These are phyloP conservation scores for Zanthoxylum bungeanum DNA, from an alignment of 345 rosid genomes.

Conservation along the genomic window DNA sequence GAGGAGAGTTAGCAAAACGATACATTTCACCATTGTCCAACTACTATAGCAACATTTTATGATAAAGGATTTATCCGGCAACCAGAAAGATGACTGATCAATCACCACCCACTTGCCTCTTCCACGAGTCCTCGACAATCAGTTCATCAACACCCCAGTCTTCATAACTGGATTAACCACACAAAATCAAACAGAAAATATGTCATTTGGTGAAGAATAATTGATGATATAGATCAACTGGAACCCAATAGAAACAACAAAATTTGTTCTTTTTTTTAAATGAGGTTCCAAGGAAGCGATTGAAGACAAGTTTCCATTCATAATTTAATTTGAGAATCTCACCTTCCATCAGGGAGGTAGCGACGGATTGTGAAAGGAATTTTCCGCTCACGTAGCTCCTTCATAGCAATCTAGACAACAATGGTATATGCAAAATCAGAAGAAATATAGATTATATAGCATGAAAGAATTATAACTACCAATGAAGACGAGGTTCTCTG, in stretches of 20 bases:
- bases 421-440: not conserved
- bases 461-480: too few species aligned
- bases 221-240: too few species aligned
- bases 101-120: conserved; percentile 92
- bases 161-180: conserved; percentile 49
- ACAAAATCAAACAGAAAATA: not conserved
- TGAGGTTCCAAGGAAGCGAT: not conserved
- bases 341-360: conserved; percentile 86
- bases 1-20: not conserved
- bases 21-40: not conserved
- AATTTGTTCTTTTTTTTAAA: not conserved
- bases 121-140: conserved; percentile 94
- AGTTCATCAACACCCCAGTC: conserved; percentile 90
- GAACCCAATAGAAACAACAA: not conserved
- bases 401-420: conserved; percentile 72
- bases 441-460: not conserved
- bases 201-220: not conserved
- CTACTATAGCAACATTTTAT: not conserved
- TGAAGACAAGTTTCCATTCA: conserved; percentile 2
- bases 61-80: not conserved
- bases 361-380: conserved; percentile 87
- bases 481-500: not conserved
- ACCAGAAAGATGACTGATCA: conserved; percentile 16
- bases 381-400: conserved; percentile 80
- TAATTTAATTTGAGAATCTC: conserved; percentile 14